Evolutionary conservation across 805 yeast species (phyloP).

Genomic region (Nakazawaea holstii): DNA sequence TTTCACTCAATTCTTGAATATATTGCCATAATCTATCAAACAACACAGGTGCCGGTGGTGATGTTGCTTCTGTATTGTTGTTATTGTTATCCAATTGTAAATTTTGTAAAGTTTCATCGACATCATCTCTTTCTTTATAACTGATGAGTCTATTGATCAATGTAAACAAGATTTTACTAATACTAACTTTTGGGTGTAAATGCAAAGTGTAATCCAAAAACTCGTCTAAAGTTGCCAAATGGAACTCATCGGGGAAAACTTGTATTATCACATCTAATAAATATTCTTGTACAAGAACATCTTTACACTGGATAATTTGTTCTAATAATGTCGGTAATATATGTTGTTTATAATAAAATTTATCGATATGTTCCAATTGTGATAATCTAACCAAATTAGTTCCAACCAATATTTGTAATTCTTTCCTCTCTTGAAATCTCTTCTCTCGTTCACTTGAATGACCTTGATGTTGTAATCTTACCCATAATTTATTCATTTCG

Average conservation of each 20-base stretch:
- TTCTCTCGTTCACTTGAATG: slow-evolving; percentile 76
- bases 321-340: slow-evolving; percentile 80
- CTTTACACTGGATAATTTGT: slow-evolving; percentile 89
- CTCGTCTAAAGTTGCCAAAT: slow-evolving; percentile 63
- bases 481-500: slow-evolving; percentile 98
- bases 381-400: slow-evolving; percentile 86
- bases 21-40: slow-evolving; percentile 67
- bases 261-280: slow-evolving; percentile 87
- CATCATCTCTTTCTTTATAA: slow-evolving; percentile 37
- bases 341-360: slow-evolving; percentile 36
- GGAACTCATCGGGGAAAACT: slow-evolving; percentile 92
- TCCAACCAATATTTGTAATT: slow-evolving; percentile 87
- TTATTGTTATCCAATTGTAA: slow-evolving; percentile 13
- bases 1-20: slow-evolving; percentile 46
- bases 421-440: slow-evolving; percentile 76
- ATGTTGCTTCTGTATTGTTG: slow-evolving; percentile 4
- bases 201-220: slow-evolving; percentile 62
- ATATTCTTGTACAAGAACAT: slow-evolving; percentile 88
- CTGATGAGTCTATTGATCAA: slow-evolving; percentile 67
- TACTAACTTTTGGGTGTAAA: slow-evolving; percentile 65
- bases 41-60: slow-evolving; percentile 18
- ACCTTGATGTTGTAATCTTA: slow-evolving; percentile 92
- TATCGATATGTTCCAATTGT: slow-evolving; percentile 73
- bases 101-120: slow-evolving; percentile 14
- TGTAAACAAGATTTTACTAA: slow-evolving; percentile 60